A percentile compares a stretch with the other conserved stretches of the same genome.
Conservation (phyloP, 78 protist species). For the Monosiga brevicollis region DNA sequence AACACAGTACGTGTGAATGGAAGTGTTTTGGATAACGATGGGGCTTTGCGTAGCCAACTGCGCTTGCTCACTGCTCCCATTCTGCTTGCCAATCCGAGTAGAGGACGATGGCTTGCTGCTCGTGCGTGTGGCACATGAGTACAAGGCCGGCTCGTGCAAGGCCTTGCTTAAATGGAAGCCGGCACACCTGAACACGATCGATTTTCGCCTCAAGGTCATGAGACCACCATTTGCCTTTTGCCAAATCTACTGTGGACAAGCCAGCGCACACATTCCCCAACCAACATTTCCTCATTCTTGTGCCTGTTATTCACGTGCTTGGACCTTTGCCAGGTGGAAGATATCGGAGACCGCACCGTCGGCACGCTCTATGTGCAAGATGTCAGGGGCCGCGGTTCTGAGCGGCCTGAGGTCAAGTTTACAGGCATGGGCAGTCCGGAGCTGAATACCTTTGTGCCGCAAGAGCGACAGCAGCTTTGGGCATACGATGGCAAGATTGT, state of each 20-base stretch:
- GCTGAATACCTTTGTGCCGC: background rate
- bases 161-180: constrained; percentile 9
- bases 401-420: background rate
- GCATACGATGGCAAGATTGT: background rate
- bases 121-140: background rate
- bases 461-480: background rate
- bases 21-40: background rate
- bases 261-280: background rate
- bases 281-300: background rate
- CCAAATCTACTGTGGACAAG: background rate
- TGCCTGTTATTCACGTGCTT: too few relatives aligned
- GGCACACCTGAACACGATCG: background rate
- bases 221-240: background rate
- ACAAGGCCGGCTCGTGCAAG: background rate
- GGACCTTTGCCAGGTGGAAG: background rate
- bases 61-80: background rate
- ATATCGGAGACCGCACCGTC: background rate
- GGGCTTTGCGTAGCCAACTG: background rate
- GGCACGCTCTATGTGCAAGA: background rate
- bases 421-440: background rate
- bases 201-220: background rate
- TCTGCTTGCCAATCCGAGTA: background rate
- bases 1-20: background rate
- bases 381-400: too few relatives aligned
- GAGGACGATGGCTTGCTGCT: background rate